Conservation (phyloP, 2,329 filamentous ascomycete species). For the Penicillium palitans region DNA sequence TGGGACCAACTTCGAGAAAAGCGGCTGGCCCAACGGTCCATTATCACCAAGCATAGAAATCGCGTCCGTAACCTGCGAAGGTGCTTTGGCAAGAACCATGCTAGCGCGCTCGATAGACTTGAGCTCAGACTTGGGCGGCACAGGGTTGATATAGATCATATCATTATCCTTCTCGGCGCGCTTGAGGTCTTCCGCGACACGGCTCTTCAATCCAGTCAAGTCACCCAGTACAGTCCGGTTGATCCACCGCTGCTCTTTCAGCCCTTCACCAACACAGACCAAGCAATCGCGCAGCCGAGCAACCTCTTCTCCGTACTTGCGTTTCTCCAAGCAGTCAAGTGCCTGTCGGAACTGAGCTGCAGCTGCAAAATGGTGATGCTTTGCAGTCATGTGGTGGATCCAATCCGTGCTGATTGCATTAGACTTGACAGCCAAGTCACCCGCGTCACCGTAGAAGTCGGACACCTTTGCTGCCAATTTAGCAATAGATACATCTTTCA, state of each 20-base stretch:
- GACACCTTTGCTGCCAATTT: conserved; percentile 88
- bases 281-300: conserved; percentile 81
- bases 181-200: conserved; percentile 83
- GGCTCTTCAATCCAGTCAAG: conserved; percentile 76
- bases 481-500: conserved; percentile 90
- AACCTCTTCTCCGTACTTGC: conserved; percentile 93
- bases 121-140: conserved; percentile 85
- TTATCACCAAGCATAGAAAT: conserved; percentile 77
- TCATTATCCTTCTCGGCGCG: conserved; percentile 96
- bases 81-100: conserved; percentile 79
- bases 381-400: conserved; percentile 97
- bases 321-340: conserved; percentile 87
- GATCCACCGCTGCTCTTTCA: conserved; percentile 81
- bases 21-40: conserved; percentile 75
- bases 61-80: conserved; percentile 78
- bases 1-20: conserved; percentile 90
- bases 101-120: conserved; percentile 80
- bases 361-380: conserved; percentile 94
- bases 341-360: conserved; percentile 92
- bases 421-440: conserved; percentile 83
- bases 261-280: conserved; percentile 76
- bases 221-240: conserved; percentile 80
- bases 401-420: conserved; percentile 88
- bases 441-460: conserved; percentile 81
- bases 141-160: conserved; percentile 81